Evolutionary conservation across 176 grass and related monocot species (phyloP).

Genomic region (Triticum turgidum): DNA sequence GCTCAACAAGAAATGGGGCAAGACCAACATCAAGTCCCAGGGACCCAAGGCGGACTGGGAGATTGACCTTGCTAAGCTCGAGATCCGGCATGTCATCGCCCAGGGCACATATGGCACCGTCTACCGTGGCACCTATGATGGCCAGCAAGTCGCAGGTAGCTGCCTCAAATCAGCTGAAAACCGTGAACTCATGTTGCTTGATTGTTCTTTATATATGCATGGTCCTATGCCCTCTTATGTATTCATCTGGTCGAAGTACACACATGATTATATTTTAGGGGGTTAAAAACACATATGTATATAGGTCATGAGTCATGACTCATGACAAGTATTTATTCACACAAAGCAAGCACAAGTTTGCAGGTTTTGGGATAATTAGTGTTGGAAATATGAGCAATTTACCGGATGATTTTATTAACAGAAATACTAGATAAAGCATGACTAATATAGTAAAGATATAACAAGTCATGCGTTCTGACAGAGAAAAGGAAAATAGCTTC

Average conservation of each 20-base stretch:
- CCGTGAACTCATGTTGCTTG: neutral
- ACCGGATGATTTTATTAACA: too few species aligned
- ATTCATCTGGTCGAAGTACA: neutral
- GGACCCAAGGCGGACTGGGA: slow-evolving; percentile 83
- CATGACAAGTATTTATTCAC: neutral
- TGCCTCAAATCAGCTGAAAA: neutral
- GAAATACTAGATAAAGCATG: too few species aligned
- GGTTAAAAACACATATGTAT: neutral
- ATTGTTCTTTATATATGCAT: neutral
- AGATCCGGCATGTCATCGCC: slow-evolving; percentile 61
- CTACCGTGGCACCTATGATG: slow-evolving; percentile 77
- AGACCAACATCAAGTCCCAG: slow-evolving; percentile 42
- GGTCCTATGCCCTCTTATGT: neutral
- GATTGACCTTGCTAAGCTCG: slow-evolving; percentile 73
- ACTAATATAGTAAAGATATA: too few species aligned
- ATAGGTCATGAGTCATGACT: neutral
- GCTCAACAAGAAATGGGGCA: slow-evolving; percentile 61
- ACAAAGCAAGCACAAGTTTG: neutral
- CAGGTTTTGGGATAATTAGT: neutral
- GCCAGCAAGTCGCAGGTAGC: slow-evolving; percentile 82
- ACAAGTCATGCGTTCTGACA: too few species aligned
- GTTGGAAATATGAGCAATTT: too few species aligned
- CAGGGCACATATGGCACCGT: slow-evolving; percentile 87
- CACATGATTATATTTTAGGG: neutral
- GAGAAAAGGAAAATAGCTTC: too few species aligned